Evolutionary conservation across 164 flowering plant species (phyloP).

Genomic region (Kingdonia uniflora): DNA sequence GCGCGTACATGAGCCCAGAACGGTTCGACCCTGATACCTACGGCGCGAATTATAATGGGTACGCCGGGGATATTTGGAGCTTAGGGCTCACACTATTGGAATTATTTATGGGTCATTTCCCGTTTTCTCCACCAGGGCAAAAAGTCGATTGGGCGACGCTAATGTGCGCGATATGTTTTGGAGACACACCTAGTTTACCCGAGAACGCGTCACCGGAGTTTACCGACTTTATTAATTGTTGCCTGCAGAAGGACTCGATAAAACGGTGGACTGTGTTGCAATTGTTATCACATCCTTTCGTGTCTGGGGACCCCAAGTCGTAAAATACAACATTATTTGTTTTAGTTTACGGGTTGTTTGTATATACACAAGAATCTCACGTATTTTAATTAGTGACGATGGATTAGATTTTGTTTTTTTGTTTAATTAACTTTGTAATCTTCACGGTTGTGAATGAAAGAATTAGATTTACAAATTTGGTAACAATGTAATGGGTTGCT

Average conservation of each 20-base stretch:
- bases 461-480: too few species aligned
- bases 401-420: too few species aligned
- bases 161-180: slow-evolving; percentile 82
- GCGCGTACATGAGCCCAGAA: slow-evolving; percentile 90
- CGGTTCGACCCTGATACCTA: slow-evolving; percentile 66
- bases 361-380: too few species aligned
- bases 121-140: slow-evolving; percentile 48
- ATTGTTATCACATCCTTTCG: slow-evolving; percentile 55
- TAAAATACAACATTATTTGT: too few species aligned
- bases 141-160: slow-evolving; percentile 77
- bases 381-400: too few species aligned
- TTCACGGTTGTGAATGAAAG: too few species aligned
- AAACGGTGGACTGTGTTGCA: slow-evolving; percentile 50
- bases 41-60: slow-evolving; percentile 52
- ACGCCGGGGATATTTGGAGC: slow-evolving; percentile 74
- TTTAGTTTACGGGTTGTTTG: neutral
- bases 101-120: slow-evolving; percentile 67
- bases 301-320: slow-evolving; percentile 11
- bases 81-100: slow-evolving; percentile 62
- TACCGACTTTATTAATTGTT: slow-evolving; percentile 46
- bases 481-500: too few species aligned
- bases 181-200: slow-evolving; percentile 56
- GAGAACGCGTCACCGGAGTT: slow-evolving; percentile 43
- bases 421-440: too few species aligned
- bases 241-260: slow-evolving; percentile 60